phyloP scores from a whole-genome alignment of 768 basidiomycete genomes.

The Phaeolepiota aurea region DNA sequence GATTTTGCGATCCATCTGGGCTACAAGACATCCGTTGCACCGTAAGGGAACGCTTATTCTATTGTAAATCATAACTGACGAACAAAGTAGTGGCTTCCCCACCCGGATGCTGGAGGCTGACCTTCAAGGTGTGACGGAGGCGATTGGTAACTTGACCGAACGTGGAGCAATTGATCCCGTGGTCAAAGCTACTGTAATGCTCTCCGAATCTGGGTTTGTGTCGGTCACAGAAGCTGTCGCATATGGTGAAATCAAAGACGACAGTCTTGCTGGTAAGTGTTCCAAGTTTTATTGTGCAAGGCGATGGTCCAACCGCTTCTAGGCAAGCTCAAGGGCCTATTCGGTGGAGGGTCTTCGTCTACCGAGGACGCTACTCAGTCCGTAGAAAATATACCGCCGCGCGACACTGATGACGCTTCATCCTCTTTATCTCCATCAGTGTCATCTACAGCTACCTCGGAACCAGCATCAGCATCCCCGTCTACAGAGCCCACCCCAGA shows the following conservation, averaged over 20 bases:
- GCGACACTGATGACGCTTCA: slow-evolving; percentile 24
- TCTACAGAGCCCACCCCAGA: slow-evolving; percentile 27
- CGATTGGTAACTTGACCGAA: slow-evolving; percentile 77
- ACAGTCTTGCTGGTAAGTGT: slow-evolving; percentile 59
- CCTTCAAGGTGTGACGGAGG: slow-evolving; percentile 65
- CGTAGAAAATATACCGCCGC: slow-evolving; percentile 35
- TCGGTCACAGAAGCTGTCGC: slow-evolving; percentile 73
- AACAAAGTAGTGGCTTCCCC: slow-evolving; percentile 66
- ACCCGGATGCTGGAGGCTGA: slow-evolving; percentile 67
- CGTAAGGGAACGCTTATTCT: too few species aligned
- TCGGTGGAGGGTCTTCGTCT: slow-evolving; percentile 52
- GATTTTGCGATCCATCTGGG: slow-evolving; percentile 75
- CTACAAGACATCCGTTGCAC: slow-evolving; percentile 58
- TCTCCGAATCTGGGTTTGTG: slow-evolving; percentile 85
- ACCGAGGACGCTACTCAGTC: slow-evolving; percentile 29
- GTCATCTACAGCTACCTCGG: slow-evolving; percentile 15
- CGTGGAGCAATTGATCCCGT: slow-evolving; percentile 75
- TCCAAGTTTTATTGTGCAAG: not conserved
- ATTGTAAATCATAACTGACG: too few species aligned
- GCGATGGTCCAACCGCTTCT: slow-evolving; percentile 3
- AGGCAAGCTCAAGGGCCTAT: slow-evolving; percentile 87
- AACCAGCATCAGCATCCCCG: slow-evolving; percentile 24
- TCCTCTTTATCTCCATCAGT: slow-evolving; percentile 19
- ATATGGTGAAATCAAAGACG: slow-evolving; percentile 76
- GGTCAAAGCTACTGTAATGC: slow-evolving; percentile 73